Evolutionary conservation across 2,329 filamentous ascomycete genomes (phyloP).

Genomic region (Pyrenophora graminea): DNA sequence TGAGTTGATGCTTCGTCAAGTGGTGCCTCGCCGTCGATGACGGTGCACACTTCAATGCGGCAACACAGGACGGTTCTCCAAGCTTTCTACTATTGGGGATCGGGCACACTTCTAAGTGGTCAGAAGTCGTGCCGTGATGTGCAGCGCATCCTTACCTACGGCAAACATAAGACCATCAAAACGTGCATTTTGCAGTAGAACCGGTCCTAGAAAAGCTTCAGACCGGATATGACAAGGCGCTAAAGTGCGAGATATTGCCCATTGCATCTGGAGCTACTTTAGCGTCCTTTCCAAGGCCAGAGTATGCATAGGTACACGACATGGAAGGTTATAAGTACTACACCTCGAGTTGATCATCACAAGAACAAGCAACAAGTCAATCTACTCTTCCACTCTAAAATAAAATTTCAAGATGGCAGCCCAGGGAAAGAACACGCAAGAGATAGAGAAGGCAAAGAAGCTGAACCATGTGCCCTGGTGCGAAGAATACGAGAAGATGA

Average conservation of each 20-base stretch:
- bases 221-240: not conserved
- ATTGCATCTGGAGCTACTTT: slow-evolving; percentile 5
- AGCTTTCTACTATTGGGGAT: too few relatives aligned
- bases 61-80: not conserved
- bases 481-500: slow-evolving; percentile 68
- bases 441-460: slow-evolving; percentile 53
- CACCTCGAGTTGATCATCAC: not conserved
- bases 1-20: not conserved
- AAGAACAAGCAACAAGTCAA: not conserved
- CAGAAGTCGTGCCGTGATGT: slow-evolving; percentile 15
- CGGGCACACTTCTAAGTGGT: slow-evolving; percentile 7
- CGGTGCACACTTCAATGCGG: not conserved
- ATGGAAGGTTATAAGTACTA: not conserved
- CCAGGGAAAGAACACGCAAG: slow-evolving; percentile 49
- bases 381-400: not conserved
- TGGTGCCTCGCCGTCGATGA: not conserved
- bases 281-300: slow-evolving; percentile 7
- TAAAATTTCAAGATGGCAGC: slow-evolving; percentile 39
- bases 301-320: not conserved
- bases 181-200: too few relatives aligned
- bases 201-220: too few relatives aligned
- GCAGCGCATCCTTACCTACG: not conserved
- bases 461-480: slow-evolving; percentile 60
- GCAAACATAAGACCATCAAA: not conserved
- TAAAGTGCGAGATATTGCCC: slow-evolving; percentile 33